Evolutionary conservation across 352 stramenopile species (phyloP).

Genomic region (Globisporangium nodosum): DNA sequence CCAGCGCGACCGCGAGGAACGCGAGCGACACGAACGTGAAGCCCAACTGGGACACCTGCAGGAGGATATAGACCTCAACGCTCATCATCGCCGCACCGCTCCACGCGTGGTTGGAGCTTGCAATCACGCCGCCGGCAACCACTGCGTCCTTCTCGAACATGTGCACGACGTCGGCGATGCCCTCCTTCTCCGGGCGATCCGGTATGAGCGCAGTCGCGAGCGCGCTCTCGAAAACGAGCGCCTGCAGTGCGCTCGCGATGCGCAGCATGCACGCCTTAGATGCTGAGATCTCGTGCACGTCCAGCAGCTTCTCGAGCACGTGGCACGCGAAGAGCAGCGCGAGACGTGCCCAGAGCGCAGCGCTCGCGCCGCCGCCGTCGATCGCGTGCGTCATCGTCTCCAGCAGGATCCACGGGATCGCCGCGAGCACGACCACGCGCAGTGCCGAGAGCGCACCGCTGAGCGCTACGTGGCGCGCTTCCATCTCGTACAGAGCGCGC

Average conservation of each 20-base stretch:
- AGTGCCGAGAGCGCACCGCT: neutral
- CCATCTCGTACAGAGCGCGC: neutral
- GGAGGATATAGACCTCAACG: slow-evolving; percentile 30
- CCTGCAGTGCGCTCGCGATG: slow-evolving; percentile 23
- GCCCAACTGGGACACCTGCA: slow-evolving; percentile 28
- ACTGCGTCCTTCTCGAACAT: slow-evolving; percentile 28
- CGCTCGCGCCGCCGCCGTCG: neutral
- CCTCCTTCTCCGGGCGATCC: slow-evolving; percentile 21
- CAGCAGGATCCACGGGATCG: neutral
- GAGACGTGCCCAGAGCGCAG: neutral
- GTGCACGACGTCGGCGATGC: slow-evolving; percentile 27
- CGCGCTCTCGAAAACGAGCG: slow-evolving; percentile 34
- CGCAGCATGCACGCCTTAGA: slow-evolving; percentile 12
- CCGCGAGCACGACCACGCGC: neutral
- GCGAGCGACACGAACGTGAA: slow-evolving; percentile 21
- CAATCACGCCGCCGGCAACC: slow-evolving; percentile 15
- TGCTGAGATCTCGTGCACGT: neutral
- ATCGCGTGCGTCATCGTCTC: neutral
- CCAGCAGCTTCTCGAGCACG: neutral
- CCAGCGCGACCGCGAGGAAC: slow-evolving; percentile 16
- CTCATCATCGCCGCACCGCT: slow-evolving; percentile 21
- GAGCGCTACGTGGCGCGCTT: neutral
- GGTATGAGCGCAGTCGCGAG: slow-evolving; percentile 21
- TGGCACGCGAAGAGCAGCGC: neutral
- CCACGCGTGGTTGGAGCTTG: slow-evolving; percentile 25